Evolutionary conservation across 805 yeast species (phyloP).

Genomic region (Lipomyces starkeyi): DNA sequence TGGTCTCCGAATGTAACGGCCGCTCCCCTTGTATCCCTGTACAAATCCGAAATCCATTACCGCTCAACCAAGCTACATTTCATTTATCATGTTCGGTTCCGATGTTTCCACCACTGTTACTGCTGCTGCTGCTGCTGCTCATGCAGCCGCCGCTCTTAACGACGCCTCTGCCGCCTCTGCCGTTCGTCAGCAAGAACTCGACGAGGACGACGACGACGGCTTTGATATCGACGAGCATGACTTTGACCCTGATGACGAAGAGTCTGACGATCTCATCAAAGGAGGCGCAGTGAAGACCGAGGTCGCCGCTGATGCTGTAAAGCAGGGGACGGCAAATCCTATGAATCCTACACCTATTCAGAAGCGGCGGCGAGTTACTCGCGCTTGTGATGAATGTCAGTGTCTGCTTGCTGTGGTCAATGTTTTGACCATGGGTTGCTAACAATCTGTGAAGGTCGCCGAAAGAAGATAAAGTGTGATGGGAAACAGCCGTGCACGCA

Average conservation of each 20-base stretch:
- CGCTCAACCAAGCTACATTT: neutral
- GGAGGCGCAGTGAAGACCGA: neutral
- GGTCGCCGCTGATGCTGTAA: neutral
- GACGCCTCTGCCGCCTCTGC: neutral
- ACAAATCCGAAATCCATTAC: neutral
- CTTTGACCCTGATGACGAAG: slow-evolving; percentile 18
- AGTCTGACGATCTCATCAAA: neutral
- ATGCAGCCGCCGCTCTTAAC: neutral
- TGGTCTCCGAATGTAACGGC: neutral
- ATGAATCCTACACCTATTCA: slow-evolving; percentile 39
- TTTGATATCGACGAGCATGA: slow-evolving; percentile 10
- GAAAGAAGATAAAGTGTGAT: slow-evolving; percentile 79
- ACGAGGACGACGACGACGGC: slow-evolving; percentile 14
- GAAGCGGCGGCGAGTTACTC: slow-evolving; percentile 67
- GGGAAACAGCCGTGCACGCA: slow-evolving; percentile 79
- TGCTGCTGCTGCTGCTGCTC: too few species aligned
- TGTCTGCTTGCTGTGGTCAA: neutral
- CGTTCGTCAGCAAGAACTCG: neutral
- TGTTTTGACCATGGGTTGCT: neutral
- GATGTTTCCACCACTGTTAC: neutral
- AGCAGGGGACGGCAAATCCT: neutral
- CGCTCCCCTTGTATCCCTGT: neutral
- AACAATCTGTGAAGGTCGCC: slow-evolving; percentile 49
- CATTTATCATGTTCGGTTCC: neutral
- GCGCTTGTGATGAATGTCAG: slow-evolving; percentile 75